Evolutionary conservation across 352 stramenopile species (phyloP), one percentile per base, ranked within the genome.

Genomic region (Phytophthora tentaculata): DNA sequence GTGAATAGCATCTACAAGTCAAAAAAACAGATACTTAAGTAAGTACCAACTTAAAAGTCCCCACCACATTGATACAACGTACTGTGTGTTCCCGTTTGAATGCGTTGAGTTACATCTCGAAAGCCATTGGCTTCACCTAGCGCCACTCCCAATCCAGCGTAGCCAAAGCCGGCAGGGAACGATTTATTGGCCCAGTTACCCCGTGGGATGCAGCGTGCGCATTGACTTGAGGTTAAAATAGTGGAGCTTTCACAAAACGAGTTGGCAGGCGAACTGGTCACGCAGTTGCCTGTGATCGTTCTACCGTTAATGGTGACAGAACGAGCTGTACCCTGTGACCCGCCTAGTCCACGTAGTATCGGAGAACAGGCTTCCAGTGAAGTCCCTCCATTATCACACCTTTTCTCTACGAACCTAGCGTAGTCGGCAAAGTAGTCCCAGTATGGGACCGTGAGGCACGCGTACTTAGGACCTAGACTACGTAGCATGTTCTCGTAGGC

Each of bases 401-500:
- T 51, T 0, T 55, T 41, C 22, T 61, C 57, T 12, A 79, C 50
- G 8, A 74, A 63, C 45, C 77, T 82, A 13, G 83, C 84, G 52
- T 80, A 91, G 66, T 92, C 85, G 0, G 81, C 68, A 43, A 88
- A 91, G 56, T 88, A 88, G 71, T 95, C 80, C 83, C 84, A 95
- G 69, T 94, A 95, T 22, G 87, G 85, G 22, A 92, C 74, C 24
- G 83, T 93, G 23, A 95, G 35, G 45, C 83, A 92, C 14, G 80
- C 84, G 60, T 80, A 95, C 19, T 63, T 75, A 0, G 82, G 58
- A 13, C 66, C 81, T 0, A 93, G 73, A 57, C 73, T 88, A 44
- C 86, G 86, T 29, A 94, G 72, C 84, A 92, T 92, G 44, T 81
- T 83, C 57, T 94, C 86, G 69, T 91, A 91, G 39, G 77, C 86